Conservation (phyloP, 1,284 basidiomycete species). For the Ceratobasidium sp. region DNA sequence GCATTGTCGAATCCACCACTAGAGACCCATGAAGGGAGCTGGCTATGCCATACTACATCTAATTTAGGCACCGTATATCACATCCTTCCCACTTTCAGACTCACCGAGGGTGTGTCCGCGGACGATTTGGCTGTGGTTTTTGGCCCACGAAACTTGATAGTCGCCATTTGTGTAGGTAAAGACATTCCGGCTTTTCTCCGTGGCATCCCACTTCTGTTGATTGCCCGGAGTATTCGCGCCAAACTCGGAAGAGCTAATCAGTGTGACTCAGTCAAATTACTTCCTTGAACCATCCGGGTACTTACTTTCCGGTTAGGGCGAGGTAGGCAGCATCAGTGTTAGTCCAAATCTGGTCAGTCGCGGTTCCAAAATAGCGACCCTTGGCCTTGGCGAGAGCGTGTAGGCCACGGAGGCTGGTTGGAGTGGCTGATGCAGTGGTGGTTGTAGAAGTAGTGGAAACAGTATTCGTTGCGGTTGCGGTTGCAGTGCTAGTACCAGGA, state of each 20-base stretch:
- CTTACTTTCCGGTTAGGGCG: conserved; percentile 38
- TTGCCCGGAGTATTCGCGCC: conserved; percentile 54
- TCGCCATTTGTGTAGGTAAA: conserved; percentile 53
- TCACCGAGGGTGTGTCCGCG: conserved; percentile 38
- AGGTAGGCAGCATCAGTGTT: conserved; percentile 39
- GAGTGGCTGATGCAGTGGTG: conserved; percentile 29
- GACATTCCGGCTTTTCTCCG: conserved; percentile 33
- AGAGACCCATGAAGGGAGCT: conserved; percentile 45
- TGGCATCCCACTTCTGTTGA: conserved; percentile 38
- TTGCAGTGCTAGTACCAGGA: conserved; percentile 8
- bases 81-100: conserved; percentile 12
- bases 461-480: background rate
- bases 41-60: conserved; percentile 44
- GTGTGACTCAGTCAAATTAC: conserved; percentile 42
- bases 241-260: conserved; percentile 52
- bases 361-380: conserved; percentile 41
- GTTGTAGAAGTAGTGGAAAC: conserved; percentile 30
- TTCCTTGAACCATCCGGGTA: background rate
- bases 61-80: conserved; percentile 43
- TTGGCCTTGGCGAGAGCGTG: conserved; percentile 38
- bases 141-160: conserved; percentile 37
- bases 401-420: conserved; percentile 34
- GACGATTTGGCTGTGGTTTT: conserved; percentile 29
- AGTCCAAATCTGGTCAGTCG: conserved; percentile 37
- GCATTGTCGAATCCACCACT: conserved; percentile 42